A percentile compares a stretch with the other conserved stretches of the same genome.
These are phyloP conservation scores for Scortechinia acanthostroma DNA, from an alignment of 2,329 filamentous ascomycete species.

Conservation along the genomic window DNA sequence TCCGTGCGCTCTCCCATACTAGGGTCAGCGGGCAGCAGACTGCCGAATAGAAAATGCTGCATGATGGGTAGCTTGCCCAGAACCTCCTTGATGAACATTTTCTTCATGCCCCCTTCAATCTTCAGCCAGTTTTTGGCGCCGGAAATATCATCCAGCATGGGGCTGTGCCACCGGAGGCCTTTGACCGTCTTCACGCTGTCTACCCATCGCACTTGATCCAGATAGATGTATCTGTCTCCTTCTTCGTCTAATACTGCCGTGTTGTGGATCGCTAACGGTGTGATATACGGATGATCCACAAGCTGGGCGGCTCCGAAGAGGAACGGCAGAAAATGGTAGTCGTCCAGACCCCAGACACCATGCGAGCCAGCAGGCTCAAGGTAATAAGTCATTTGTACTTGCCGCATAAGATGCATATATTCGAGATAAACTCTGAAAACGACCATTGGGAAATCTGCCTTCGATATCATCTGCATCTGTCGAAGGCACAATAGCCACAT, in stretches of 20 bases:
- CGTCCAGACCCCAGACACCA: conserved; percentile 94
- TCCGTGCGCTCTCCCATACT: conserved; percentile 70
- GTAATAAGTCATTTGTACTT: conserved; percentile 86
- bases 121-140: conserved; percentile 84
- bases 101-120: conserved; percentile 88
- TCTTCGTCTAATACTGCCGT: conserved; percentile 81
- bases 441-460: conserved; percentile 63
- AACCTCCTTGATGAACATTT: conserved; percentile 93
- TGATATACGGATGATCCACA: conserved; percentile 75
- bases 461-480: conserved; percentile 60
- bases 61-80: conserved; percentile 90
- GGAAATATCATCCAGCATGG: conserved; percentile 97
- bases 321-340: conserved; percentile 95
- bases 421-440: conserved; percentile 73
- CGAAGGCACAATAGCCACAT: conserved; percentile 94
- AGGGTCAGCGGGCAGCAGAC: conserved; percentile 70
- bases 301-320: conserved; percentile 89
- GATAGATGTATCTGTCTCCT: conserved; percentile 75
- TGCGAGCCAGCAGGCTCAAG: conserved; percentile 94
- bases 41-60: conserved; percentile 96
- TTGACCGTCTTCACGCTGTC: conserved; percentile 95
- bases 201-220: conserved; percentile 87
- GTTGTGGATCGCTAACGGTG: conserved; percentile 77
- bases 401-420: conserved; percentile 82
- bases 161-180: conserved; percentile 88